Conservation (phyloP, 139 green algal species). For the Coelastrella sp. region DNA sequence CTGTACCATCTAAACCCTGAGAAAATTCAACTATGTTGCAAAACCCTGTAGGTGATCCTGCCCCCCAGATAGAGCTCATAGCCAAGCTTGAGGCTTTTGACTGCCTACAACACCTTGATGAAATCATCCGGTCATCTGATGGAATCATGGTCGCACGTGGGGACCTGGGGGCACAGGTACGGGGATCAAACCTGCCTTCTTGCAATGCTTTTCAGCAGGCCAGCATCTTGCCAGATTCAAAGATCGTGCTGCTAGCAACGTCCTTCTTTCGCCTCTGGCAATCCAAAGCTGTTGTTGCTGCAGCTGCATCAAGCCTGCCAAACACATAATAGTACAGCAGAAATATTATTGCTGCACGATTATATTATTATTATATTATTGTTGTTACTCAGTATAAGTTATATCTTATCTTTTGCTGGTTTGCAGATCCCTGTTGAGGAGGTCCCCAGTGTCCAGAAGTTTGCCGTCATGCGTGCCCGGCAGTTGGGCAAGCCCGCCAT, state of each 20-base stretch:
- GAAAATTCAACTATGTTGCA: no score
- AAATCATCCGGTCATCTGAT: conserved; percentile 77
- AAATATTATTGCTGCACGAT: no score
- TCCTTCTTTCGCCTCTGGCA: no score
- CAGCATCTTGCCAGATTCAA: no score
- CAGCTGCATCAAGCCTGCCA: background rate
- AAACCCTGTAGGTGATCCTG: background rate
- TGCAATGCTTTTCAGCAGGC: no score
- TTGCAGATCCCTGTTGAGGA: conserved; percentile 82
- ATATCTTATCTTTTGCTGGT: background rate
- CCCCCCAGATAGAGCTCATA: conserved; percentile 45
- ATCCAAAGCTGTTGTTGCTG: no score
- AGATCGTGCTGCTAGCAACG: no score
- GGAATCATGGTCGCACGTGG: conserved; percentile 84
- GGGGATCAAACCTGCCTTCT: no score
- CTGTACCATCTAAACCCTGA: no score
- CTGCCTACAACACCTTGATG: conserved; percentile 70
- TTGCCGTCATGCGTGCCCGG: conserved; percentile 73
- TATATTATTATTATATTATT: no score
- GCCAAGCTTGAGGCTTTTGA: conserved; percentile 79
- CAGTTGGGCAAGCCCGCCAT: conserved; percentile 84
- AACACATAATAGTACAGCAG: background rate
- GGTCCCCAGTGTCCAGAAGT: conserved; percentile 86
- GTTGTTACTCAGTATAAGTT: no score
- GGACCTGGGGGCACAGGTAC: conserved; percentile 71